Evolutionary conservation across 805 yeast genomes (phyloP).

Genomic region (Yarrowia porcina): DNA sequence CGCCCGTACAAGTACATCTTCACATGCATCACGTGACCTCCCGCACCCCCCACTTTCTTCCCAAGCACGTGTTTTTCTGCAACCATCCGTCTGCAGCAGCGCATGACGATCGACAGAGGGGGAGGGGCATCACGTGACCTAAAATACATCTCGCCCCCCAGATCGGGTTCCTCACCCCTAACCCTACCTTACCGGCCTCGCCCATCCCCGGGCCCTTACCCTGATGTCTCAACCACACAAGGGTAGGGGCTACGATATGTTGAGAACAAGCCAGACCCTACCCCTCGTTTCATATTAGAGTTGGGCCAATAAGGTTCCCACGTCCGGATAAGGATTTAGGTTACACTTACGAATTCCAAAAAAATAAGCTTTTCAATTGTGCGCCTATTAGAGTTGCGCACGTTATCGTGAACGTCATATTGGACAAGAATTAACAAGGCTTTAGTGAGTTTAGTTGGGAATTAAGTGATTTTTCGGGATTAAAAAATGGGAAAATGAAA

Average conservation of each 20-base stretch:
- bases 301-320: background rate
- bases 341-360: background rate
- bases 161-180: no score
- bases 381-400: background rate
- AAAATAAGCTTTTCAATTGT: background rate
- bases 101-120: slow-evolving; percentile 11
- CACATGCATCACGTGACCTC: background rate
- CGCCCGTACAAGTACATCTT: no score
- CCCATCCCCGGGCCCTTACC: background rate
- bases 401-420: background rate
- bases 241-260: no score
- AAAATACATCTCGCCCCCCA: no score
- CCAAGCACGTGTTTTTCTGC: background rate
- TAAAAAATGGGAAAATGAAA: no score
- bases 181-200: background rate
- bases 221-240: background rate
- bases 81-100: background rate
- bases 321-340: slow-evolving; percentile 7
- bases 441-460: background rate
- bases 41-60: no score
- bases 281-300: slow-evolving; percentile 7
- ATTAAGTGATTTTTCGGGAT: no score
- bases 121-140: background rate
- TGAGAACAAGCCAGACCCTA: no score
- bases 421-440: no score